A percentile compares a stretch with the other conserved stretches of the same genome.
Conservation (phyloP, 345 rosid genomes). For the Linum trigynum region DNA sequence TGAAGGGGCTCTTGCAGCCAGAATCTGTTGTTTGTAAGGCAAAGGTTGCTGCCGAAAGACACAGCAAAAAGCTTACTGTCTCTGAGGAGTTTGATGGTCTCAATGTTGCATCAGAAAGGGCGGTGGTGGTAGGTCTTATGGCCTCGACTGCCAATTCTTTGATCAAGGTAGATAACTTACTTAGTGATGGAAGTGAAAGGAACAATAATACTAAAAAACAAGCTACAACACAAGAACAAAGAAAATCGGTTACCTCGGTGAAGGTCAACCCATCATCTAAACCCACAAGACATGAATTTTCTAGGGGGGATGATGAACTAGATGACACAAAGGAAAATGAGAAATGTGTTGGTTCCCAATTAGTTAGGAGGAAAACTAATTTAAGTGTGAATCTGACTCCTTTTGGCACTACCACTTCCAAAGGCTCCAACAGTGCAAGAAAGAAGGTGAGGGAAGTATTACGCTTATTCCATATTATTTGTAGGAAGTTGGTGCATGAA, state of each 20-base stretch:
- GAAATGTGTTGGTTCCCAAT: conserved; percentile 8
- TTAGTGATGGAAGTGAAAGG: conserved; percentile 16
- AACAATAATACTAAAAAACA: conserved; percentile 29
- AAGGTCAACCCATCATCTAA: conserved; percentile 18
- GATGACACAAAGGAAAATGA: conserved; percentile 12
- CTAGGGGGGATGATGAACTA: conserved; percentile 7
- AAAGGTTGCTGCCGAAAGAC: conserved; percentile 8
- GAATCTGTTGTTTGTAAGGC: not conserved
- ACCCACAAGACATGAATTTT: conserved; percentile 10
- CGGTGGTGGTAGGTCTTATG: conserved; percentile 28
- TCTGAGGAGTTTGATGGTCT: not conserved
- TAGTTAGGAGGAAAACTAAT: conserved; percentile 12
- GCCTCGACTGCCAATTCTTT: conserved; percentile 21
- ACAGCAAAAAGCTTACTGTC: conserved; percentile 14
- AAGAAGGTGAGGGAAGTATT: conserved; percentile 67
- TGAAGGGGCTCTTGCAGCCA: not conserved
- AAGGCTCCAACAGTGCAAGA: conserved; percentile 29
- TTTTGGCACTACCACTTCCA: conserved; percentile 19
- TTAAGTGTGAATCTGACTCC: conserved; percentile 49
- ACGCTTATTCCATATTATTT: conserved; percentile 59
- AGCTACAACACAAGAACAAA: not conserved
- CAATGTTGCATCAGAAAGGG: conserved; percentile 11
- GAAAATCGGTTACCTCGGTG: conserved; percentile 8
- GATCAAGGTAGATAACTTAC: conserved; percentile 14
- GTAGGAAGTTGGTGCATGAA: conserved; percentile 67